Conservation (phyloP, 768 basidiomycete species). For the Trametes villosa region DNA sequence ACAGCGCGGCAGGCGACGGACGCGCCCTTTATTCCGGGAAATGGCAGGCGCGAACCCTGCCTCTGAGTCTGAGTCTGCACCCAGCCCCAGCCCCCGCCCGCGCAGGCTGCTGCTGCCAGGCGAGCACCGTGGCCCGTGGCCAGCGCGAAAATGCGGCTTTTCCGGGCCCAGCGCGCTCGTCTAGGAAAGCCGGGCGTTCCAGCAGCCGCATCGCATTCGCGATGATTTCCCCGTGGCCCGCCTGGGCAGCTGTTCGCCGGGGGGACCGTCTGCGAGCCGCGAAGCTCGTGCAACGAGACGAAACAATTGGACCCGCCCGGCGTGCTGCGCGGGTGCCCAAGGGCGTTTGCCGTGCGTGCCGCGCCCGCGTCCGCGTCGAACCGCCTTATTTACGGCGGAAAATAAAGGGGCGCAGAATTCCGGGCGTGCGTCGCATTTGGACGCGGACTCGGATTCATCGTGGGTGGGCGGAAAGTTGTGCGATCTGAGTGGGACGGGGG, state of each 20-base stretch:
- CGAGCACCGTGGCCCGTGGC: not conserved
- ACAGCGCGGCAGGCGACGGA: not conserved
- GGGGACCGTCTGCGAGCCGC: slow-evolving; percentile 18
- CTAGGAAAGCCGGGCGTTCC: slow-evolving; percentile 8
- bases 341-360: slow-evolving; percentile 1
- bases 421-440: not conserved
- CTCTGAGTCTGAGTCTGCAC: no score
- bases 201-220: slow-evolving; percentile 12
- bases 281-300: slow-evolving; percentile 27
- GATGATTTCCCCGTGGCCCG: slow-evolving; percentile 1
- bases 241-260: slow-evolving; percentile 12
- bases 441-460: not conserved
- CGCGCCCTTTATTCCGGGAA: not conserved
- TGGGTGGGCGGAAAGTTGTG: not conserved
- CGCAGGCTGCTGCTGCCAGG: not conserved
- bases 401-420: not conserved
- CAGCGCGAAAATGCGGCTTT: slow-evolving; percentile 1
- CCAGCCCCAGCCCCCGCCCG: no score
- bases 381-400: not conserved
- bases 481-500: not conserved
- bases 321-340: not conserved
- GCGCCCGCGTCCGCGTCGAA: not conserved
- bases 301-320: slow-evolving; percentile 18
- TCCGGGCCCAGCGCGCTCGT: not conserved
- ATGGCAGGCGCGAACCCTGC: slow-evolving; percentile 5